Percentiles rank a stretch among this genome's conserved stretches.
These are phyloP conservation scores for Casuarina equisetifolia DNA, from an alignment of 306 rosid genomes.

Conservation along the genomic window DNA sequence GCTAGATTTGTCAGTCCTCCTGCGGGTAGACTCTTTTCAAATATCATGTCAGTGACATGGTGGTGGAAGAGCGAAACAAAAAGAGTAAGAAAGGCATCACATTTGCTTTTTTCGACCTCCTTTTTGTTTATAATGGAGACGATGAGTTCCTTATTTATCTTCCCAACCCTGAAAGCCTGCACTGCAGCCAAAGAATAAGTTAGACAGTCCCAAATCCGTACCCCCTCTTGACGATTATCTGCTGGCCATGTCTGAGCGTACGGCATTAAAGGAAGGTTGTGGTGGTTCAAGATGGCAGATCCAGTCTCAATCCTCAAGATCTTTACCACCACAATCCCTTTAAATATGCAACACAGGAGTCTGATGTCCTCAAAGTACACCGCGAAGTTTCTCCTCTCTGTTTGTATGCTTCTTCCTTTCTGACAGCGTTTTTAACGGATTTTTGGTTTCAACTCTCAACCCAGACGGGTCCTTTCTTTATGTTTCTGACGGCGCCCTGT, in stretches of 20 bases:
- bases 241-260: constrained; percentile 39
- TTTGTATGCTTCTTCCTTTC: background rate
- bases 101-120: constrained; percentile 22
- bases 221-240: constrained; percentile 45
- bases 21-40: constrained; percentile 38
- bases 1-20: constrained; percentile 16
- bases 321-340: constrained; percentile 46
- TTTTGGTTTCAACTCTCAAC: constrained; percentile 19
- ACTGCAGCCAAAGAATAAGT: constrained; percentile 46
- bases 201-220: constrained; percentile 50
- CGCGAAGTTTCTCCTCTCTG: background rate
- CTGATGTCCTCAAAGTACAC: constrained; percentile 59
- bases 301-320: constrained; percentile 33
- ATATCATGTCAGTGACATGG: constrained; percentile 19
- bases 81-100: constrained; percentile 19
- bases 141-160: constrained; percentile 24
- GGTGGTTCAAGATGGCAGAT: constrained; percentile 36
- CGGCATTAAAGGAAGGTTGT: constrained; percentile 43
- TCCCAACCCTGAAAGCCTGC: constrained; percentile 30
- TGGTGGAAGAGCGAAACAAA: constrained; percentile 35
- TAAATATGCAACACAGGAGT: constrained; percentile 46
- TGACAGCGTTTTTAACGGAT: constrained; percentile 19
- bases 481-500: constrained; percentile 24
- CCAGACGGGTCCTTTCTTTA: background rate
- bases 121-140: constrained; percentile 41